Evolutionary conservation across 163 green algal species (phyloP).

Genomic region (Scenedesmus sp.): DNA sequence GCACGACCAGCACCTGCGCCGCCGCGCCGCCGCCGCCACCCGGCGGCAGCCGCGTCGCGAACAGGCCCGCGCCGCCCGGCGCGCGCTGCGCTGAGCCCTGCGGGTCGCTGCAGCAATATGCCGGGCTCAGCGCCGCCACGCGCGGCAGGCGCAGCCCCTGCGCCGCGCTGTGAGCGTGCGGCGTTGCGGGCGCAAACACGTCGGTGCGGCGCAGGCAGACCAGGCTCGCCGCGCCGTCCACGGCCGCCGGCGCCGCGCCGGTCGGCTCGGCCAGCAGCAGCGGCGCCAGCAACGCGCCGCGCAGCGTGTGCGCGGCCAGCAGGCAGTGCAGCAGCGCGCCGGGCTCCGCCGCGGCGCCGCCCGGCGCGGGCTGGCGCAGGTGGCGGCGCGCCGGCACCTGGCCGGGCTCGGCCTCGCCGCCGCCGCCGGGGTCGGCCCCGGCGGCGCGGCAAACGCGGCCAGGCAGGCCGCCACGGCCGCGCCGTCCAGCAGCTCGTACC

Average conservation of each 20-base stretch:
- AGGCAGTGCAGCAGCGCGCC: constrained; percentile 26
- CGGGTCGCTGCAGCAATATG: neutral
- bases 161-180: too few species aligned
- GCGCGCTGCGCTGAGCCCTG: neutral
- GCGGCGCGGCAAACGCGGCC: neutral
- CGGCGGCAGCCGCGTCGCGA: neutral
- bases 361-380: constrained; percentile 1
- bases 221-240: constrained; percentile 4
- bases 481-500: constrained; percentile 56
- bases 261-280: constrained; percentile 1
- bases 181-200: constrained; percentile 1
- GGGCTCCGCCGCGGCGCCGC: neutral
- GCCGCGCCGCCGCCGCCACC: neutral
- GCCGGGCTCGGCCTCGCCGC: too few species aligned
- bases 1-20: constrained; percentile 23
- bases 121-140: constrained; percentile 27
- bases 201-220: constrained; percentile 10
- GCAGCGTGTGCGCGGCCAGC: constrained; percentile 1
- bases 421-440: too few species aligned
- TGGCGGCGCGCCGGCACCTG: neutral
- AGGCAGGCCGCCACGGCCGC: neutral
- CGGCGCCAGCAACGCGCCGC: neutral
- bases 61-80: neutral
- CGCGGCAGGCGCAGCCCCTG: constrained; percentile 17
- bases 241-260: neutral